A percentile compares a stretch with the other conserved stretches of the same genome.
phyloP scores from a whole-genome alignment of 179 eudicot species.

The Heliamphora pulchella region DNA sequence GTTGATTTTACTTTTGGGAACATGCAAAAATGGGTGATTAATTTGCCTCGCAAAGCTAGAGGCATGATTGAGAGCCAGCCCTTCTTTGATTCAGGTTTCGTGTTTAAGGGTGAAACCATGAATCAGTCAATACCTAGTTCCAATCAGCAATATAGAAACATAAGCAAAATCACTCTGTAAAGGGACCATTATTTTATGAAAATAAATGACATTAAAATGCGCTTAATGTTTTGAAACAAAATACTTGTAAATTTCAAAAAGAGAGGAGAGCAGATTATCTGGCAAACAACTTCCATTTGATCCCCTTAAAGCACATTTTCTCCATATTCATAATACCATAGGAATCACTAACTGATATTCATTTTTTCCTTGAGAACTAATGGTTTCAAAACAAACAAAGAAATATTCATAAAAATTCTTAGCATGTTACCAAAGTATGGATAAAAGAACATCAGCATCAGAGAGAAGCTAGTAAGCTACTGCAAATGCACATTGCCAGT shows the following conservation, averaged over 20 bases:
- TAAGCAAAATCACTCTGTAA: background rate
- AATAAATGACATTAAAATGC: background rate
- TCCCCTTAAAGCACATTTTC: background rate
- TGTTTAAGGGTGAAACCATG: constrained; percentile 26
- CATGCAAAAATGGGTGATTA: constrained; percentile 35
- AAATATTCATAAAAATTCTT: background rate
- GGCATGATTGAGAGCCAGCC: constrained; percentile 38
- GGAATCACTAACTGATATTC: background rate
- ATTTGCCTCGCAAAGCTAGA: constrained; percentile 28
- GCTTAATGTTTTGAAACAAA: background rate
- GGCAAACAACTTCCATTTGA: background rate
- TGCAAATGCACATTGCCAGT: background rate
- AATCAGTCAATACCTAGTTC: constrained; percentile 31
- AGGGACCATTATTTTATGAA: background rate
- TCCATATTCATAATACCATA: background rate
- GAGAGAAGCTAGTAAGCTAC: background rate
- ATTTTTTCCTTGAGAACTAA: background rate
- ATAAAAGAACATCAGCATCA: constrained; percentile 4
- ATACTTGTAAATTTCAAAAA: no score
- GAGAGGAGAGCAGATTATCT: background rate
- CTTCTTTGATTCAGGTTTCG: constrained; percentile 35
- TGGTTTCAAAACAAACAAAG: background rate
- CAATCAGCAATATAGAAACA: constrained; percentile 31
- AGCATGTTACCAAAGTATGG: background rate
- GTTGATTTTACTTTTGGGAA: constrained; percentile 45